Base-by-base conservation (phyloP, 2,329 filamentous ascomycete genomes). In the Myriosclerotinia curreyana region DNA sequence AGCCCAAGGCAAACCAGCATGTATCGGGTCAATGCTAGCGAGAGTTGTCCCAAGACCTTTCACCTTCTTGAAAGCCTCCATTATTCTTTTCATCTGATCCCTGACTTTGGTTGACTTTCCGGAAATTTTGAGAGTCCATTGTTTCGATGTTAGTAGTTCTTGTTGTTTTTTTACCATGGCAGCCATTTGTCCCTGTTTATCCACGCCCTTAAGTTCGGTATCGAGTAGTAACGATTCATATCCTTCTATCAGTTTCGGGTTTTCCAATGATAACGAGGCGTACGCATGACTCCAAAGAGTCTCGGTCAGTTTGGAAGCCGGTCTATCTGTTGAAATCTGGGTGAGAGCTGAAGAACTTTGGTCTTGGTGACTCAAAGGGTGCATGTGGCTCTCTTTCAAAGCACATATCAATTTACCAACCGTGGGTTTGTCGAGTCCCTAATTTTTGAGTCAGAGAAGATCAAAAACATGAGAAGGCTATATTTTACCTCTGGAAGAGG, bases 1-100 rank as follows among this genome's bases (percentile, higher is more conserved):
- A 36, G 50, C 50, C 50, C 50, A 52, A 52, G 50, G 50, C 15
- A 34, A n/a, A 11, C 50, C 50, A 12, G 28, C 50, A 52, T 52
- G 14, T 20, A 52, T 36, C 3, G 17, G 28, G 17, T 52, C 50
- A 1, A 31, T 36, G 9, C 31, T 36, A 20, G 50, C 28, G 36
- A 52, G 1, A 36, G 50, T 15, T 6, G 28, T 6, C 15, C 50
- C 28, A 52, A 52, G 12, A 4, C n/a, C 50, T 5, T 52, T 36
- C 5, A 52, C 15, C 28, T 20, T 22, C 7, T 36, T 52, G 11
- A 52, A 52, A n/a, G 50, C 50, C 6, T 52, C 31, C 9, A 17
- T 20, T 15, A 52, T 52, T 36, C 9, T 36, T n/a, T 36, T 36
- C 50, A 36, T 28, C 14, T n/a, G 50, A 11, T 52, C 28, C 17